These are phyloP conservation scores for Allium sativum DNA, from an alignment of 106 monocot genomes.

Conservation along the genomic window DNA sequence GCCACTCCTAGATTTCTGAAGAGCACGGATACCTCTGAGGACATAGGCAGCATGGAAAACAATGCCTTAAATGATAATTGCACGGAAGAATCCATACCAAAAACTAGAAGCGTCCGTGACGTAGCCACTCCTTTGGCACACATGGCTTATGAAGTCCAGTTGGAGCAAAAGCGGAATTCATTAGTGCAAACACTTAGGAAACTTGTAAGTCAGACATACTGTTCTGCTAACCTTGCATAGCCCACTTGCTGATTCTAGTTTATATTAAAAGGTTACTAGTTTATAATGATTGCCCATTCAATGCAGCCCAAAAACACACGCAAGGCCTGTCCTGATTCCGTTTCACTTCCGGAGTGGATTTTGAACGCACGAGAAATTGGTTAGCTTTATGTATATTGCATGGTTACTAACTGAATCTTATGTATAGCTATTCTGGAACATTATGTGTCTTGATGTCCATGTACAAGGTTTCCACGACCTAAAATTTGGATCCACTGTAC, in stretches of 20 bases:
- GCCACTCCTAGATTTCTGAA: slow-evolving; percentile 37
- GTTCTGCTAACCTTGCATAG: not conserved
- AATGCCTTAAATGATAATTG: slow-evolving; percentile 7
- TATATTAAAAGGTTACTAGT: not conserved
- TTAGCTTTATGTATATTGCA: slow-evolving; percentile 8
- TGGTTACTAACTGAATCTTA: too few relatives aligned
- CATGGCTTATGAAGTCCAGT: slow-evolving; percentile 67
- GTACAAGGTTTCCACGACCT: too few relatives aligned
- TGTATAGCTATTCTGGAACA: too few relatives aligned
- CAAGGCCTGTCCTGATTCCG: slow-evolving; percentile 72
- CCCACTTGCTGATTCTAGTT: not conserved
- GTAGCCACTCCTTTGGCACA: slow-evolving; percentile 76
- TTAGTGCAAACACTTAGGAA: slow-evolving; percentile 59
- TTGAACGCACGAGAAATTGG: slow-evolving; percentile 77
- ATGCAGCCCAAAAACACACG: slow-evolving; percentile 79
- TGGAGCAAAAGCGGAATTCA: slow-evolving; percentile 77
- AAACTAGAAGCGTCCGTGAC: slow-evolving; percentile 50
- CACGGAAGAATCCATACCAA: slow-evolving; percentile 23
- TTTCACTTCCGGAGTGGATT: slow-evolving; percentile 86
- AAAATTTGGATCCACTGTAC: too few relatives aligned
- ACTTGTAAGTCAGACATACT: slow-evolving; percentile 42
- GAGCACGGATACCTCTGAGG: slow-evolving; percentile 20
- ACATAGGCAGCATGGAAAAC: slow-evolving; percentile 13
- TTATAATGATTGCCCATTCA: not conserved
- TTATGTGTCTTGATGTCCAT: too few relatives aligned